Base-by-base conservation (phyloP, 1,284 basidiomycete species). In the Ustilago loliicola region DNA sequence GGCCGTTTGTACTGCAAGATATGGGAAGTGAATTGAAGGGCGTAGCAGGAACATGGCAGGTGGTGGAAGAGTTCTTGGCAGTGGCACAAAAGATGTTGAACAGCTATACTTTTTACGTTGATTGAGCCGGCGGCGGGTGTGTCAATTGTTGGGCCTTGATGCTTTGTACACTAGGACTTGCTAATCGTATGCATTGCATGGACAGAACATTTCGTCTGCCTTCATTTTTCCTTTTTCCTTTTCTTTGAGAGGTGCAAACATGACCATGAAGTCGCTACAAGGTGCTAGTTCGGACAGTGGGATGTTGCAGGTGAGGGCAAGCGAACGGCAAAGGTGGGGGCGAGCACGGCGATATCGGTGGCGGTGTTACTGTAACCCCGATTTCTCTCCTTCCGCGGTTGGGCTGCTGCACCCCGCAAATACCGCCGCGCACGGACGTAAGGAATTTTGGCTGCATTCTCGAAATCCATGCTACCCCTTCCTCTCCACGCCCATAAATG, bases 1-100 rank as follows among this genome's bases (percentile, higher is more conserved):
- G 73, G 73, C 61, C 73, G 48, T 65, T 76, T 55, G 73, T 76
- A 29, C 59, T 76, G 53, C 73, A 76, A 59, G 73, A 76, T 57
- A 76, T 76, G 73, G 69, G 73, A 10, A 76, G 66, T 30, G 69
- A 72, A 29, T 32, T 76, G 13, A 76, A 72, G 51, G 32, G 54
- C 3, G 68, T 62, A 0, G 73, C 68, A 1, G 68, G 68, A 11
- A 63, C 65, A 3, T 76, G 73, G 73, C 68, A 72, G 65, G 42
- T 53, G 2, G 73, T 65, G 2, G 73, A 76, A 15, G 69, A 76
- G 52, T 76, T 76, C 45, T 64, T 76, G 53, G 48, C n/a, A 2
- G 57, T 66, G 3, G 65, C 73, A 19, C 68, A 71, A 11, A 67
- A 70, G 61, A 65, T 70, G 59, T 40, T 76, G 15, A 67, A 72